Evolutionary conservation across 495 filamentous ascomycete species (phyloP), one percentile per base, ranked within the genome.

Genomic region (Annulohypoxylon maeteangense): DNA sequence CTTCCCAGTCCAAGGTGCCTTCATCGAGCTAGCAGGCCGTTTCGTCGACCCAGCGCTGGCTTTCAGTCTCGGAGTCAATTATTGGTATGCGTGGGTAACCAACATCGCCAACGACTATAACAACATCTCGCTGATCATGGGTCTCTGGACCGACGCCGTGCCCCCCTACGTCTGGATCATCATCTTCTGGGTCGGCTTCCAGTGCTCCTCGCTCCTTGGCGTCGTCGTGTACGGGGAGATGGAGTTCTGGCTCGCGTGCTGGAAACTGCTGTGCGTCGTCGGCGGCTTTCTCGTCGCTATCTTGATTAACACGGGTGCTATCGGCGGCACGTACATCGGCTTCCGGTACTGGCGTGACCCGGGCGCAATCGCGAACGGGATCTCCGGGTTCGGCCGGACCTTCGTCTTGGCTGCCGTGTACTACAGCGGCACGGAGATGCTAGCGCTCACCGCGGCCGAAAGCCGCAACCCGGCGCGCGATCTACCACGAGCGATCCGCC

Each of bases 381-480:
- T 87, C 12, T 78, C 72, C 42, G 90, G 84, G 1, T 87, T 92
- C 77, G 92, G 90, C 83, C 83, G 85, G n/a, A 86, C 86, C 0
- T 84, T 93, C 67, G 85, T 90, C 47, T 85, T 86, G 11, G 90
- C 91, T 1, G 88, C 87, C 1, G 91, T 93, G 62, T 90, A 90
- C 23, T 93, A 90, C 70, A 85, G 90, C 31, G 90, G 91, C 14
- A 92, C 91, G 4, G 92, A 94, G 74, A 82, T 92, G 65, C 83
- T 94, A 50, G 91, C 89, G 68, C 76, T 92, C 44, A 89, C 90
- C 6, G 90, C 90, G 0, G 88, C 86, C 60, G 90, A 92, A 80
- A 90, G 89, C 29, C 84, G 88, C 54, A 90, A 92, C 63, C 89
- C 89, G 12, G 83, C 85, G 72, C 85, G 85, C 73, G 88, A 89